Conservation (phyloP, 805 yeast genomes). For the Candida lessepsii region DNA sequence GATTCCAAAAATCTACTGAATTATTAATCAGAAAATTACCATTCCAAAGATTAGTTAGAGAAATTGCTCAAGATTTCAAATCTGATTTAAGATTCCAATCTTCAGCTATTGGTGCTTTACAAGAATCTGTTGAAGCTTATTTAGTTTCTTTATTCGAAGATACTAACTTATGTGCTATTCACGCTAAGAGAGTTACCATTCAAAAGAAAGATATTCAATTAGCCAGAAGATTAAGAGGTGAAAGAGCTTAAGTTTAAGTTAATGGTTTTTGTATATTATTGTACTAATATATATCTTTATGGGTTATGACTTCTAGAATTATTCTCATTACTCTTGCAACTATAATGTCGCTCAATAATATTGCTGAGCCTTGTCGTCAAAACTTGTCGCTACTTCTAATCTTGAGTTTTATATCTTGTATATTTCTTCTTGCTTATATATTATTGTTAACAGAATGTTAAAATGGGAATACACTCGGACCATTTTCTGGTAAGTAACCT, state of each 20-base stretch:
- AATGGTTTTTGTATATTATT: slow-evolving; percentile 17
- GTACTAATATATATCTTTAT: slow-evolving; percentile 17
- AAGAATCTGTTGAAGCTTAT: slow-evolving; percentile 51
- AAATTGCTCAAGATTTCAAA: slow-evolving; percentile 50
- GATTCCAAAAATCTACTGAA: slow-evolving; percentile 50
- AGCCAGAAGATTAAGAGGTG: slow-evolving; percentile 53
- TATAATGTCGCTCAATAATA: not conserved
- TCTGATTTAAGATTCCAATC: slow-evolving; percentile 50
- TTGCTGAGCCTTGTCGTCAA: too few relatives aligned
- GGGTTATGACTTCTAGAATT: slow-evolving; percentile 8
- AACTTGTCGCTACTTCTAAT: too few relatives aligned
- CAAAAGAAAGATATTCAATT: slow-evolving; percentile 52
- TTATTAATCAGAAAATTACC: slow-evolving; percentile 50
- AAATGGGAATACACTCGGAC: slow-evolving; percentile 44
- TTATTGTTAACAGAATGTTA: too few relatives aligned
- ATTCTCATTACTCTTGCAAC: slow-evolving; percentile 1
- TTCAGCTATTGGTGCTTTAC: slow-evolving; percentile 50
- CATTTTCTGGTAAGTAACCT: slow-evolving; percentile 42
- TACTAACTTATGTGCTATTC: slow-evolving; percentile 51
- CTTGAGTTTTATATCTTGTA: too few relatives aligned
- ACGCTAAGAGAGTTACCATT: slow-evolving; percentile 51
- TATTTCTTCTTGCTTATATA: too few relatives aligned
- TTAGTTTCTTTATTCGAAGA: slow-evolving; percentile 49
- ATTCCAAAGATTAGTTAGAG: slow-evolving; percentile 51
- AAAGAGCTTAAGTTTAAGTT: slow-evolving; percentile 36